Conservation (phyloP, 495 filamentous ascomycete species). For the Talaromyces thailandensis region DNA sequence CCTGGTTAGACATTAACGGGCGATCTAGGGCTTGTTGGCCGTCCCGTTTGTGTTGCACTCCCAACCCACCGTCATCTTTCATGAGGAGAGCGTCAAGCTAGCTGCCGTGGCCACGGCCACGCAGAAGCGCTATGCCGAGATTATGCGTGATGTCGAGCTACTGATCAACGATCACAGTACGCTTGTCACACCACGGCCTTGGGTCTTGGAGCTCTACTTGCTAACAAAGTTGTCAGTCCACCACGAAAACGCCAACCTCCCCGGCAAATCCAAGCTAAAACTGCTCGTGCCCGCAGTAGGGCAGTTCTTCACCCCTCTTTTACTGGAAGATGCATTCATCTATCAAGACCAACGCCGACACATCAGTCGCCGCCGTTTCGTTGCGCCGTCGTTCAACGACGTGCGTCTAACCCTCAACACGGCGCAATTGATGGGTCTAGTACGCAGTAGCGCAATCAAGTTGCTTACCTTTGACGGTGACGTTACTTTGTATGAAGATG, state of each 20-base stretch:
- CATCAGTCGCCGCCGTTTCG: slow-evolving; percentile 88
- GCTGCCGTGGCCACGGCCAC: slow-evolving; percentile 48
- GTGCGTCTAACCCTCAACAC: slow-evolving; percentile 89
- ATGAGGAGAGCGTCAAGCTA: slow-evolving; percentile 35
- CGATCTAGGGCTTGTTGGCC: slow-evolving; percentile 75
- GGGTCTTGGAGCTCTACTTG: background rate
- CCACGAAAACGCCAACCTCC: slow-evolving; percentile 51
- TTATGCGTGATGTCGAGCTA: slow-evolving; percentile 86
- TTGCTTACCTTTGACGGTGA: slow-evolving; percentile 96
- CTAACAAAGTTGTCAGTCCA: slow-evolving; percentile 40
- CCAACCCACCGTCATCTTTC: slow-evolving; percentile 77
- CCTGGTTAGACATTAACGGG: background rate
- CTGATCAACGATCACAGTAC: slow-evolving; percentile 89
- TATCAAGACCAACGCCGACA: slow-evolving; percentile 77
- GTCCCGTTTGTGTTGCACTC: slow-evolving; percentile 97
- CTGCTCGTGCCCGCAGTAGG: slow-evolving; percentile 85
- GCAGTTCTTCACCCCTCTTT: slow-evolving; percentile 81
- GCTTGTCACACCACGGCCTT: slow-evolving; percentile 8
- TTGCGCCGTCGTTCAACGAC: slow-evolving; percentile 96
- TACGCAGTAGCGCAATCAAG: slow-evolving; percentile 50
- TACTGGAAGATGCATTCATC: slow-evolving; percentile 79
- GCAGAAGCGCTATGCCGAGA: slow-evolving; percentile 84
- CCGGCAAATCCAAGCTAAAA: slow-evolving; percentile 78
- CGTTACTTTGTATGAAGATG: slow-evolving; percentile 94
- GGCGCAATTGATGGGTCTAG: slow-evolving; percentile 81